Conservation (phyloP, 495 filamentous ascomycete species). For the Aspergillus nidulans region DNA sequence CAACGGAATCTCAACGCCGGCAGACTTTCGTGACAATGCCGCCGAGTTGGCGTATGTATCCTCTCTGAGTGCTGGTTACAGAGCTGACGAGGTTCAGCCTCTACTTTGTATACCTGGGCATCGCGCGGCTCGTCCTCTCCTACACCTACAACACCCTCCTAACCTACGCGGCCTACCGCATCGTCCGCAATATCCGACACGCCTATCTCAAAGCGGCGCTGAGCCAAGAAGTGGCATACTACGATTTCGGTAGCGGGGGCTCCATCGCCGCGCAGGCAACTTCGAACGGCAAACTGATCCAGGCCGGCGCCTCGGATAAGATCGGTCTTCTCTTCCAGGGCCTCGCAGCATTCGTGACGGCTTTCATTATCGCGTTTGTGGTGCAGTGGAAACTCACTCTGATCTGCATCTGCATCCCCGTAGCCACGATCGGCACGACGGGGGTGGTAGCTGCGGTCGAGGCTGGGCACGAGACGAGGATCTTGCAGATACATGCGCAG, state of each 20-base stretch:
- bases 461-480: slow-evolving; percentile 69
- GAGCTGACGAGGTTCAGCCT: neutral
- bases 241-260: slow-evolving; percentile 84
- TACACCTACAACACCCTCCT: slow-evolving; percentile 4
- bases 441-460: slow-evolving; percentile 60
- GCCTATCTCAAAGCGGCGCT: slow-evolving; percentile 51
- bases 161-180: slow-evolving; percentile 1
- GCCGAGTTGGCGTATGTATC: neutral
- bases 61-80: neutral
- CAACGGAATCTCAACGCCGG: neutral
- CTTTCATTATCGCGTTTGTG: slow-evolving; percentile 81
- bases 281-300: slow-evolving; percentile 80
- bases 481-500: slow-evolving; percentile 70
- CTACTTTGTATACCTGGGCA: slow-evolving; percentile 5
- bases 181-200: slow-evolving; percentile 3
- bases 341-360: slow-evolving; percentile 75
- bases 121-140: neutral
- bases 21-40: neutral
- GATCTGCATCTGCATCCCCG: slow-evolving; percentile 72
- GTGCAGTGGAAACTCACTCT: slow-evolving; percentile 81
- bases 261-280: slow-evolving; percentile 92
- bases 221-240: slow-evolving; percentile 87
- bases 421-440: slow-evolving; percentile 68
- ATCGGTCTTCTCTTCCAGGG: slow-evolving; percentile 70
- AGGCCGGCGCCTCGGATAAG: slow-evolving; percentile 86